Evolutionary conservation across 352 stramenopile genomes (phyloP), one percentile per base, ranked within the genome.

Genomic region (Pythium phragmiticola): DNA sequence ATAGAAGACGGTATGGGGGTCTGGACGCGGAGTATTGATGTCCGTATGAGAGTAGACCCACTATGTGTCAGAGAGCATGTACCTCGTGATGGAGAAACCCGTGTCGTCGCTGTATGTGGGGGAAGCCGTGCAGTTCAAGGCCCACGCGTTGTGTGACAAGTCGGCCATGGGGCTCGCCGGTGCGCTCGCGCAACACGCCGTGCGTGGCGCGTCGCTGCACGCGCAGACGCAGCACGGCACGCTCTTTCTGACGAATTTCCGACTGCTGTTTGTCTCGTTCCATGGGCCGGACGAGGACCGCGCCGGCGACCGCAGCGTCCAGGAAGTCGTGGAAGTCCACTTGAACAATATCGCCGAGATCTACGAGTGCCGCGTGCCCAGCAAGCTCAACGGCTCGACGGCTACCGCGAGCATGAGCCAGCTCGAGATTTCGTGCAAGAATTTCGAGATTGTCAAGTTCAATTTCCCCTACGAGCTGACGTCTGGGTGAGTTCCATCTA

Each of bases 381-480:
- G 65, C 39, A 87, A 77, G 54, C 11, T 39, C 7, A 68, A 66
- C 8, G 75, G 73, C 2, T 28, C 45, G 33, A 28, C 60, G 34
- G 34, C 11, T 3, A 33, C 9, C 16, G 63, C 74, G 30, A 70
- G 47, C 23, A 78, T 81, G 75, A 88, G 76, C 57, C 81, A 89
- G 58, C 68, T 94, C 46, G 84, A 94, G 70, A 73, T 94, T 60
- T 82, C 86, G 45, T 93, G 84, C 77, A 95, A 95, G 65, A 95
- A 92, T 58, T 93, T 95, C 63, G 77, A 89, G 54, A 75, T 95
- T 41, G 60, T 92, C 23, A 88, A 84, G 46, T 90, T 93, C 51
- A 82, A 84, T 39, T 93, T 93, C 37, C 80, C 82, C 0, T 78
- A 72, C 30, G 82, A 93, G 28, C 52, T 74, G 3, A 81, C 76